Base-by-base conservation (phyloP, 2,329 filamentous ascomycete genomes). In the Paraphaeosphaeria minitans region DNA sequence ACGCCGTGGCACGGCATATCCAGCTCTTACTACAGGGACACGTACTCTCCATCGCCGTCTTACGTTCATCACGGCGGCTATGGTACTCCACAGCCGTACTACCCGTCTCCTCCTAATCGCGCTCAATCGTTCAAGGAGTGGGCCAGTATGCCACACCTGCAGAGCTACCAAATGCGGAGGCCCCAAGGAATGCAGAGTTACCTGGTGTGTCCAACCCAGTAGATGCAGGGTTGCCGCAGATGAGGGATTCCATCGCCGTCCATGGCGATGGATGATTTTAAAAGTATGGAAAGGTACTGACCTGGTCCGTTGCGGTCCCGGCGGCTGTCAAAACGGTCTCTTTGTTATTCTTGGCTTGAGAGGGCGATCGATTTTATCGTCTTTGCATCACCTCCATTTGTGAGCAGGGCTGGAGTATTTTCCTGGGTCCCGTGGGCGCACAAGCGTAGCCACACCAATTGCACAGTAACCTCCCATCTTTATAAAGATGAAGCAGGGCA, bases 11-110 rank as follows among this genome's bases (percentile, higher is more conserved):
- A 52, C 9, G 37, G 49, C 4, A 52, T 52, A 3, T 52, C 49
- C 13, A 52, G 43, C 19, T 43, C 39, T 29, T 53, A 49, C 19
- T 50, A 53, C 16, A 48, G 51, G 14, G 50, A 57, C 12, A 31
- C 31, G 7, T 33, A 50, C 8, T 49, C 56, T 27, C 59, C 52
- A 39, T 16, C 37, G 19, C 51, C 46, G 16, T 31, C 54, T 1
- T 56, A 56, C 41, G 47, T 19, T 4, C 52, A 58, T 16, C 43
- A 24, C 1, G 49, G 39, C 16, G 43, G 16, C 16, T 47, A 53
- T 39, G 27, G 14, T n/a, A 51, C 49, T 41, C 59, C 46, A n/a
- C 59, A 58, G 27, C 27, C 53, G 14, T 61, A 56, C 29, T 61
- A 56, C 39, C 59, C 55, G 19, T 53, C 59, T 21, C 55, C 55